Base-by-base conservation (phyloP, 441 rosid genomes). In the Biscutella laevigata region DNA sequence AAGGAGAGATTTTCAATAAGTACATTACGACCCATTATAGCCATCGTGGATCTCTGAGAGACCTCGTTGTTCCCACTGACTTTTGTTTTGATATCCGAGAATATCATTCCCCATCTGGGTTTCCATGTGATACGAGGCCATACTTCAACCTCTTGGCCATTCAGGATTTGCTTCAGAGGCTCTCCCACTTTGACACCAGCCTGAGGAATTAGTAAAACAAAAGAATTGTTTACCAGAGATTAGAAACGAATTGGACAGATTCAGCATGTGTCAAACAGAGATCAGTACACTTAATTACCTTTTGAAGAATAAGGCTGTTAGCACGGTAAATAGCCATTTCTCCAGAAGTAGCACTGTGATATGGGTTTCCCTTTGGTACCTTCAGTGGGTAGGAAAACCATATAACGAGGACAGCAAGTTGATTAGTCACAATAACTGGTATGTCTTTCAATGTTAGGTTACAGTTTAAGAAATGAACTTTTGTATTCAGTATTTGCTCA, bases 271-370 rank as follows among this genome's bases (percentile, higher is more conserved):
- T 25, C 9, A 28, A 54, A 30, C 20, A 52, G 11, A 35, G 30
- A 39, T 4, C 34, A 32, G 14, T 41, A 26, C 25, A 59, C 24
- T 33, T 51, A 75, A 13, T 21, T 38, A 64, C 68, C 96, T 94
- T 77, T 69, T 72, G 77, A 53, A 92, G 95, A 61, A 84, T 82
- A 53, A 71, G 89, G 71, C 84, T 74, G 67, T 88, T 80, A 10
- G 96, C 89, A 40, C 81, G 75, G 60, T 88, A 92, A 54, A 92
- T 74, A n/a, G 91, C 87, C 87, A 78, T 83, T 86, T 92, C 98
- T 66, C 98, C 96, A 24, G 96, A 92, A 67, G 94, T 92, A 61
- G 95, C 96, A 66, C 98, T 88, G 50, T 88, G 95, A 59, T 86
- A 88, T 51, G 96, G 96, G 59, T 92, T 92, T 33, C 96, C 95